Evolutionary conservation across 768 basidiomycete species (phyloP), one percentile per base, ranked within the genome.

Genomic region (Kondoa subrosea): DNA sequence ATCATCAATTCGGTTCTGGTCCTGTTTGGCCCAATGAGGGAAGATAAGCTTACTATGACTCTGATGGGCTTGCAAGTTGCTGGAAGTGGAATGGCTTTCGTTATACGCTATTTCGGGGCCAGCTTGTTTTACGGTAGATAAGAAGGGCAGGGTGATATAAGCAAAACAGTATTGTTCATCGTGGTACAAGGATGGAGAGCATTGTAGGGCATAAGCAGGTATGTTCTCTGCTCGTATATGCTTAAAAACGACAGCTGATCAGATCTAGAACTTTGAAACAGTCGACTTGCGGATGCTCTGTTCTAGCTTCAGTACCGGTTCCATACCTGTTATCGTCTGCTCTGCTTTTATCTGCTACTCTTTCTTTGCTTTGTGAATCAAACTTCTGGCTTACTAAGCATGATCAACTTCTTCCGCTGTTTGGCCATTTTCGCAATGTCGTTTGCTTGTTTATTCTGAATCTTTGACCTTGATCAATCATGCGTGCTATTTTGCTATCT

Each of bases 81-180:
- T 12, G 88, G 92, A 58, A 95, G 90, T 76, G 73, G 83, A 2
- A 66, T 88, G 12, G 95, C 89, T 4, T 97, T 97, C 76, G 79
- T 82, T 26, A 83, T 97, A 33, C 81, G 93, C 72, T 96, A 99
- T 73, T 92, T 91, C 8, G 81, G 92, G 15, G 91, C 90, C 2
- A 83, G 87, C 60, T 80, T 93, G 66, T 82, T 95, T 57, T 99
- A 95, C 75, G 92, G 93, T 74, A 91, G 89, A 12, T 89, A 91
- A 78, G 81, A 92, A 75, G 80, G 89, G 56, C 67, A 64, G 61
- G 15, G 40, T 8, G 21, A 50, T 8, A 8, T 50, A 21, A 21
- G 12, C 40, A 50, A 50, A 21, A n/a, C n/a, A n/a, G n/a, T n/a
- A n/a, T n/a, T n/a, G n/a, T n/a, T n/a, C n/a, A n/a, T n/a, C n/a